Conservation (phyloP, 225 moss, liverwort and hornwort genomes). For the Marchantia polymorpha region DNA sequence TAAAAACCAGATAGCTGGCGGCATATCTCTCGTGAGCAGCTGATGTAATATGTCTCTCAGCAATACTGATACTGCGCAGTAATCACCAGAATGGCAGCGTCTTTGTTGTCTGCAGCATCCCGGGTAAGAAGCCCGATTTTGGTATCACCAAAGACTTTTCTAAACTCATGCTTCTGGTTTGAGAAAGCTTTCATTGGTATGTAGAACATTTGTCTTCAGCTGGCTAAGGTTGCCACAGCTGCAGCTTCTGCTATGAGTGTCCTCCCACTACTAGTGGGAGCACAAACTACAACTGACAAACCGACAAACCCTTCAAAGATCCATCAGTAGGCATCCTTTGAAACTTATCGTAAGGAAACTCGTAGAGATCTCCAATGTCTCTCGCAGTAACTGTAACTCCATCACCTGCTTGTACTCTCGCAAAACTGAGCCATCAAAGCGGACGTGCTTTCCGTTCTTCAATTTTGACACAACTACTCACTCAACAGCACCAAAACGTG, state of each 20-base stretch:
- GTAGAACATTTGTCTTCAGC: constrained; percentile 76
- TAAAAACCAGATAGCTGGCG: constrained; percentile 99
- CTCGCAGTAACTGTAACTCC: constrained; percentile 56
- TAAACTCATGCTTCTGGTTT: constrained; percentile 93
- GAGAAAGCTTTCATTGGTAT: constrained; percentile 96
- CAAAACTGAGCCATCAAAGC: constrained; percentile 54
- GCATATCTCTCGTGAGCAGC: constrained; percentile 74
- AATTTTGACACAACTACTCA: too few species aligned
- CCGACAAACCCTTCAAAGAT: constrained; percentile 69
- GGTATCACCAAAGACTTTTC: constrained; percentile 75
- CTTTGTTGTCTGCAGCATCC: constrained; percentile 85
- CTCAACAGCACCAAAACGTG: too few species aligned
- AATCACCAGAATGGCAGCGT: constrained; percentile 88
- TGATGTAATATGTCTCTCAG: constrained; percentile 74
- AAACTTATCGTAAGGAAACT: constrained; percentile 73
- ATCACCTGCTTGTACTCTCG: constrained; percentile 64
- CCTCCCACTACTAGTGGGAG: constrained; percentile 93
- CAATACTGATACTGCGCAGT: constrained; percentile 96
- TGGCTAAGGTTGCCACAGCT: constrained; percentile 78
- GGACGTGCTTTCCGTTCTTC: constrained; percentile 29
- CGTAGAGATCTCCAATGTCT: constrained; percentile 69
- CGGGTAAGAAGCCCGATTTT: constrained; percentile 88
- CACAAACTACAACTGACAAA: constrained; percentile 86
- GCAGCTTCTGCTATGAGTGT: constrained; percentile 94
- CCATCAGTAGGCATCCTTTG: constrained; percentile 83